Base-by-base conservation (phyloP, 1,139 yeast species). In the Insectozyma bohioensis region DNA sequence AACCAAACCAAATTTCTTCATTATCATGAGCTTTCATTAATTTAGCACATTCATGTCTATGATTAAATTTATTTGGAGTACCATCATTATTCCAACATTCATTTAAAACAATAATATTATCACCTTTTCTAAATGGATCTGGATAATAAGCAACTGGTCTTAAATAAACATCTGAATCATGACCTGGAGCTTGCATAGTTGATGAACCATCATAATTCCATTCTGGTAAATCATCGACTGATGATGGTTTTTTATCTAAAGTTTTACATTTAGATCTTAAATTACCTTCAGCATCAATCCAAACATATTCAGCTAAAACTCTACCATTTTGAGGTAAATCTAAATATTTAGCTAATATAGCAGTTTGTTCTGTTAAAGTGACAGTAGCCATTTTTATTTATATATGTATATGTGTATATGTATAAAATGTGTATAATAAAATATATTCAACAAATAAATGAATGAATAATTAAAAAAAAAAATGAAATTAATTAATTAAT, bases 201-300 rank as follows among this genome's bases (percentile, higher is more conserved):
- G 97, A 88, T 30, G 97, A 90, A 66, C 98, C 98, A 63, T 92
- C 98, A 56, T 92, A 92, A 78, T 92, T 92, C 98, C 98, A 92
- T 67, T 90, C 97, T 49, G 97, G 97, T 51, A 92, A 75, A 56
- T 92, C 95, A 45, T 85, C 94, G 37, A 86, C 73, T 27, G 83
- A 70, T 31, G 77, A 56, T 39, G 95, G 86, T 54, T 68, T 74
- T 67, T 80, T 78, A 54, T 53, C 53, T 49, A 92, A 72, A 39
- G 97, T 92, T 68, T 81, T 85, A 68, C 95, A 87, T 73, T 92
- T 92, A 45, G 97, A 87, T 72, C 98, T 86, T 53, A 90, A 67
- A 60, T 81, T 79, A 62, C 95, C 95, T 51, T 85, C 78, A 49
- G 96, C 85, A 62, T 92, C 98, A 52, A 92, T 82, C 98, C 98